Percentiles rank a stretch among this genome's conserved stretches.
Conservation (phyloP, 768 basidiomycete genomes). For the Boletus bicolor region DNA sequence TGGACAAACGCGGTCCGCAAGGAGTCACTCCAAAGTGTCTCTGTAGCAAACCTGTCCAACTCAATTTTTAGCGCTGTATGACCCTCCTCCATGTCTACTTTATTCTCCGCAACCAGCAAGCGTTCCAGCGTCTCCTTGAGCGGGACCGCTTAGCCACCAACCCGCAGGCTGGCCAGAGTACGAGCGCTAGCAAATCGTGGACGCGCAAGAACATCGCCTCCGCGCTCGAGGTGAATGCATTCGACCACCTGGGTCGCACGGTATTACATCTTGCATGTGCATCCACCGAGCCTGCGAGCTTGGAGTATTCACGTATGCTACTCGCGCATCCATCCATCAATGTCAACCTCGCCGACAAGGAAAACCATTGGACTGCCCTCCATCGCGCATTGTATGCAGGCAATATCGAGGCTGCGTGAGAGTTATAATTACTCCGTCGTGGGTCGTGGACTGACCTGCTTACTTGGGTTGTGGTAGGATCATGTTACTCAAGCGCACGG, state of each 20-base stretch:
- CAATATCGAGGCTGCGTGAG: constrained; percentile 68
- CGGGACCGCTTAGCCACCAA: constrained; percentile 37
- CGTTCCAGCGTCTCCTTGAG: constrained; percentile 74
- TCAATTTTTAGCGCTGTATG: constrained; percentile 45
- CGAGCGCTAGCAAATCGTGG: constrained; percentile 58
- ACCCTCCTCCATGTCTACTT: constrained; percentile 80
- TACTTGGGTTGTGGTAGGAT: constrained; percentile 44
- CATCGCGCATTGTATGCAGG: constrained; percentile 84
- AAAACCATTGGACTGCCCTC: constrained; percentile 89
- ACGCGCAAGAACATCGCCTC: constrained; percentile 41
- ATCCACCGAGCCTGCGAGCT: constrained; percentile 52
- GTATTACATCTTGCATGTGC: constrained; percentile 81
- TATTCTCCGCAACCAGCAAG: constrained; percentile 65
- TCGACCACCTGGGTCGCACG: constrained; percentile 70
- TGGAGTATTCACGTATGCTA: constrained; percentile 76
- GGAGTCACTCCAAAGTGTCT: constrained; percentile 25
- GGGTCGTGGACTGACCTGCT: neutral
- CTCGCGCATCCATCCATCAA: constrained; percentile 73
- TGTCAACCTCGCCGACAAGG: constrained; percentile 75
- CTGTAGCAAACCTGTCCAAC: constrained; percentile 21
- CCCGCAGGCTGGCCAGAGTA: constrained; percentile 29
- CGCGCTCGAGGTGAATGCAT: constrained; percentile 61
- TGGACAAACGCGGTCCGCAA: constrained; percentile 22
- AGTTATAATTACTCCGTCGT: constrained; percentile 6
- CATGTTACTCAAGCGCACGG: constrained; percentile 69